Base-by-base conservation (phyloP, 305 asterid genomes). In the Fraxinus nigra region DNA sequence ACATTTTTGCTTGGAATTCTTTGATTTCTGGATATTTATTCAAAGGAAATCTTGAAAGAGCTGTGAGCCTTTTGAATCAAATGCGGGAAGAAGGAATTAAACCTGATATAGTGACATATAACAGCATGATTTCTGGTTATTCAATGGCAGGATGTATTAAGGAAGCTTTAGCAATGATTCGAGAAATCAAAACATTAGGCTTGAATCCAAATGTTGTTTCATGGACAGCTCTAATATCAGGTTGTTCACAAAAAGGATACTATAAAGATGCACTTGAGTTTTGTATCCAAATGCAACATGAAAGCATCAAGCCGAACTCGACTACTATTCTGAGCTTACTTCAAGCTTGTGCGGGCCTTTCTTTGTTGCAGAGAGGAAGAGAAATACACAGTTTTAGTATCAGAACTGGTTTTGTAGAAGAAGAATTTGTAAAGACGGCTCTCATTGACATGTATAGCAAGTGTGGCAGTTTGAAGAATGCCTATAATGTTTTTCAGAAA, bases 211-310 rank as follows among this genome's bases (percentile, higher is more conserved):
- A 86, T 77, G 90, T 90, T 43, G 89, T 90, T 75, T 85, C 96
- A n/a, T 92, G 96, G 96, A 89, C 96, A 70, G 87, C 96, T 79
- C 86, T 92, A 54, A 87, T 92, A 80, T 89, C 96, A n/a, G 91
- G 94, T 37, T 88, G 93, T 80, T 76, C 90, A 59, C 91, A 89
- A 80, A 89, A 80, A 6, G 92, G 92, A 73, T 78, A 80, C 72
- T 46, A 80, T 63, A 79, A 80, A 63, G 87, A 86, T 51, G 90
- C 90, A 70, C 76, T 88, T 6, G 80, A 84, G 48, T 88, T 79
- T 78, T 85, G 83, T 85, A 74, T 78, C 84, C 87, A 85, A 75
- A 90, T 88, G 95, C 93, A 87, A 56, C 77, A 77, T 5, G 87
- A 82, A 56, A 85, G 88, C 69, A 72, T 88, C 14, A 85, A 81